A percentile compares a stretch with the other conserved stretches of the same genome.
Conservation (phyloP, 208 protist genomes). For the Angomonas desouzai region DNA sequence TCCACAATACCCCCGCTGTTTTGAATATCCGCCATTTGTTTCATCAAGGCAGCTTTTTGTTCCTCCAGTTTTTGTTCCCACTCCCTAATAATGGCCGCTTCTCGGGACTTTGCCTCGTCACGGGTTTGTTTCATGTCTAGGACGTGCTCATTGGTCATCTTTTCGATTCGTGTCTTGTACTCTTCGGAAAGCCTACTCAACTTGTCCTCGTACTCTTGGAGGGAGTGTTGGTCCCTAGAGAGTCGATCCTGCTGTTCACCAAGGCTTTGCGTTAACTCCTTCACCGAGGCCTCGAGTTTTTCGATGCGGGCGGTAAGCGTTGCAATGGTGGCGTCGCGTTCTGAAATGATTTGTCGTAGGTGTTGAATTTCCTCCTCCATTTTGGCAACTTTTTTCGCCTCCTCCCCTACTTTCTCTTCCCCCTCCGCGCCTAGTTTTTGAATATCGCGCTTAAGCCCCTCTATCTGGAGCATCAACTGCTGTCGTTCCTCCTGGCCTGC, state of each 20-base stretch:
- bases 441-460: background rate
- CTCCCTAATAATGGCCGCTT: background rate
- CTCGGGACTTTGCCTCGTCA: constrained; percentile 8
- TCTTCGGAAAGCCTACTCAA: constrained; percentile 13
- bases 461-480: background rate
- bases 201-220: constrained; percentile 11
- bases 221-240: background rate
- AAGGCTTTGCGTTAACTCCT: constrained; percentile 10
- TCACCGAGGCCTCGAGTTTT: constrained; percentile 14
- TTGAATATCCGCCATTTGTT: constrained; percentile 14
- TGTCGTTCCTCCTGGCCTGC: background rate
- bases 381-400: constrained; percentile 15
- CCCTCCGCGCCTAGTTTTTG: background rate
- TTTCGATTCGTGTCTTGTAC: constrained; percentile 14
- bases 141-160: constrained; percentile 17
- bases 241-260: constrained; percentile 11
- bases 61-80: constrained; percentile 14
- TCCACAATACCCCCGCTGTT: constrained; percentile 12
- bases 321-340: constrained; percentile 5
- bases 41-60: constrained; percentile 19
- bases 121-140: constrained; percentile 12
- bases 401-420: constrained; percentile 11
- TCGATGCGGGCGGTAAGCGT: background rate
- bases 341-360: constrained; percentile 1
- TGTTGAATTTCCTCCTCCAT: constrained; percentile 20